Base-by-base conservation (phyloP, 164 flowering plant genomes). In the Berberis vulgaris region DNA sequence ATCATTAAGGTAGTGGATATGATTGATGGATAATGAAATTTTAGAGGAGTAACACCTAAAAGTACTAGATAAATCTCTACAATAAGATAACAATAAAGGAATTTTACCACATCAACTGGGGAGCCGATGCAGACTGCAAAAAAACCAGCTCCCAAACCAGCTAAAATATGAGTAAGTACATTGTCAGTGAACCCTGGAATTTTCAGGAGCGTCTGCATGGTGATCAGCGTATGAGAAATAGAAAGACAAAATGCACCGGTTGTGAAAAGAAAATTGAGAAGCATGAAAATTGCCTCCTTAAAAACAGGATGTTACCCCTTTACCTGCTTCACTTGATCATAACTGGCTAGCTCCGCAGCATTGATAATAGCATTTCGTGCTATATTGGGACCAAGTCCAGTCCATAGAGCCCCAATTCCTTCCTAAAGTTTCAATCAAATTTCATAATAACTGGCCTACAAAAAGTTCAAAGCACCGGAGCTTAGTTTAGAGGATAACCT, bases 91-190 rank as follows among this genome's bases (percentile, higher is more conserved):
- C 12, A 41, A 40, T 2, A n/a, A 42, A 49, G 69, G 62, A 67
- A 45, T 42, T 84, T 65, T 82, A 91, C 99, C 80, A 94, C 97
- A 72, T 94, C 99, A 65, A 91, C 85, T 47, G 99, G 99, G 49
- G 99, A 94, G 60, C 99, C 99, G 67, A 94, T 83, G 74, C 89
- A 94, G 63, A 94, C 97, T 42, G 99, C 99, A 79, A 89, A 89
- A 57, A 94, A 82, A 41, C 97, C 99, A 52, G 99, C 99, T 67
- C 97, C 99, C 60, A 94, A 78, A 69, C 99, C 99, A 67, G 99
- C 84, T 63, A 91, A 83, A 53, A 91, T 80, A 72, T 94, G 99
- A 70, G 99, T 94, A 43, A 91, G 66, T 62, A 81, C 69, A 79
- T 74, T 85, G 73, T 91, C 99, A n/a, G 82, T 66, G 81, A 94